Evolutionary conservation across 192 early-diverging fungal genomes (phyloP).

Genomic region (Coemansia sp.): DNA sequence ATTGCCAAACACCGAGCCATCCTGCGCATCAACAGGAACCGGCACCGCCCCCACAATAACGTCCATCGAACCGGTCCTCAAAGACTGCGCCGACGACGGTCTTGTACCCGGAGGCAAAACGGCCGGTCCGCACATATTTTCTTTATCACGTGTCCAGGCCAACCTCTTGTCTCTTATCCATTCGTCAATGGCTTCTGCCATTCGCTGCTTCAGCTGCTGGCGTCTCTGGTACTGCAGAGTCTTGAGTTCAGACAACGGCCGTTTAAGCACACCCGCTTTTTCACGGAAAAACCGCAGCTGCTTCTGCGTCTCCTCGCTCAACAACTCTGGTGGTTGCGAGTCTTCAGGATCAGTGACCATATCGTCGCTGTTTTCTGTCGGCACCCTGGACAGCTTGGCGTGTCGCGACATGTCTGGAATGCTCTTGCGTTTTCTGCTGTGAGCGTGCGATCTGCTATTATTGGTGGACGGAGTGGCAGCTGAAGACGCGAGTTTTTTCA

Average conservation of each 20-base stretch:
- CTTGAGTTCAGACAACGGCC: slow-evolving; percentile 21
- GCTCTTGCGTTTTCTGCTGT: slow-evolving; percentile 53
- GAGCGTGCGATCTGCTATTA: neutral
- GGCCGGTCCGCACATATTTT: neutral
- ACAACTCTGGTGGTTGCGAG: neutral
- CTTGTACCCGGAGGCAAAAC: neutral
- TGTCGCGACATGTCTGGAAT: slow-evolving; percentile 50
- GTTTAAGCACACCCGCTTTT: slow-evolving; percentile 22
- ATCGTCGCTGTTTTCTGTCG: slow-evolving; percentile 16
- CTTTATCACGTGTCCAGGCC: neutral
- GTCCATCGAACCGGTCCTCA: neutral
- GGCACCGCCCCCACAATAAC: neutral
- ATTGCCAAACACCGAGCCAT: neutral
- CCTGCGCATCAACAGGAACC: neutral
- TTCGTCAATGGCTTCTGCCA: slow-evolving; percentile 18
- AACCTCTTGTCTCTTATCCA: slow-evolving; percentile 23
- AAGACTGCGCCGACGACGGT: neutral
- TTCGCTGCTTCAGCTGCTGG: slow-evolving; percentile 33
- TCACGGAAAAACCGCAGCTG: slow-evolving; percentile 16
- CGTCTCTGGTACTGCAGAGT: slow-evolving; percentile 35
- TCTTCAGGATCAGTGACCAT: slow-evolving; percentile 2
- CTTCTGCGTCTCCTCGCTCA: slow-evolving; percentile 5
- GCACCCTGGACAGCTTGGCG: slow-evolving; percentile 46
- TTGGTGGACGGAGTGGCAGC: neutral
- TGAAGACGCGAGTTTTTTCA: neutral